Conservation (phyloP, 306 rosid species). For the Casuarina glauca region DNA sequence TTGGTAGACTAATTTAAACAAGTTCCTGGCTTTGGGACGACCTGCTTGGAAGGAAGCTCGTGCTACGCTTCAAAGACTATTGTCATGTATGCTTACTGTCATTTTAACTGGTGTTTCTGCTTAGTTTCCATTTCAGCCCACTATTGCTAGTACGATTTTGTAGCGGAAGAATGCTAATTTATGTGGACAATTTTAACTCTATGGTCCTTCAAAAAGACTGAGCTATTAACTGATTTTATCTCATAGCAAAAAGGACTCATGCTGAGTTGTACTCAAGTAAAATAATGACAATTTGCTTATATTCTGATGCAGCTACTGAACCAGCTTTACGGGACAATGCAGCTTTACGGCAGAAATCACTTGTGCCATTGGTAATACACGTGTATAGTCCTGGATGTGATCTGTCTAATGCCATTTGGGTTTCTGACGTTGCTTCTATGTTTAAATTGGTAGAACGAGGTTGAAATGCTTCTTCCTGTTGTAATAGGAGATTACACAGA, state of each 20-base stretch:
- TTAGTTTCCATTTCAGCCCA: background rate
- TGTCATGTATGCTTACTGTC: conserved; percentile 56
- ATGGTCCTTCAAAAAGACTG: background rate
- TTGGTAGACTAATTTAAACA: conserved; percentile 76
- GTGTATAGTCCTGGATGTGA: conserved; percentile 8
- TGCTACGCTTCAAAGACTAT: conserved; percentile 76
- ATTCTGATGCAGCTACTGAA: conserved; percentile 60
- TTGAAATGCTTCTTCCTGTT: conserved; percentile 79
- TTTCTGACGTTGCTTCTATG: conserved; percentile 20
- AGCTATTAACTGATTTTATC: background rate
- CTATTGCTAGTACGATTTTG: background rate
- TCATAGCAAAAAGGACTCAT: background rate
- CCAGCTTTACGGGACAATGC: conserved; percentile 76
- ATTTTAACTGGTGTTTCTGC: background rate
- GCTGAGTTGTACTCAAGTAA: background rate
- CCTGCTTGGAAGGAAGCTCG: conserved; percentile 99
- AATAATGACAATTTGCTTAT: conserved; percentile 8
- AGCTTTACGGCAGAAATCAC: conserved; percentile 65
- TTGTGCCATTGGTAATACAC: conserved; percentile 66
- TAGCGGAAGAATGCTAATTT: background rate
- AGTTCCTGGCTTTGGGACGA: conserved; percentile 82
- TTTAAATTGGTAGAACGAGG: conserved; percentile 53
- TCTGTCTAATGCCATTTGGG: conserved; percentile 12
- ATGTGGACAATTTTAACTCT: background rate
- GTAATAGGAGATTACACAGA: conserved; percentile 86